A percentile compares a stretch with the other conserved stretches of the same genome.
Evolutionary conservation across 2,329 filamentous ascomycete species (phyloP).

Genomic region (Cordyceps pruinosa): DNA sequence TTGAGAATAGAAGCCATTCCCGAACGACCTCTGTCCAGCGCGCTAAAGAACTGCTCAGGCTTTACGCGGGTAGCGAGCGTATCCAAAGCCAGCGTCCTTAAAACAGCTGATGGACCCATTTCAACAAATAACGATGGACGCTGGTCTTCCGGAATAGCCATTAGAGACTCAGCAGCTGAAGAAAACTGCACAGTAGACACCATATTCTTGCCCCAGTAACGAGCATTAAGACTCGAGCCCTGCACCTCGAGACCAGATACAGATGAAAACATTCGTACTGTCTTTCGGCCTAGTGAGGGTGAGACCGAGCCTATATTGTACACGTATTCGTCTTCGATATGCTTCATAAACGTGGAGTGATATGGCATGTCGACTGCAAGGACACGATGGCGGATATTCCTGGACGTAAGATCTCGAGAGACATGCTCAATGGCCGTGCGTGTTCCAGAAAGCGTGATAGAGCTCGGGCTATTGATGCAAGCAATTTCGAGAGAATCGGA

Average conservation of each 20-base stretch:
- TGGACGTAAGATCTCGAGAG: slow-evolving; percentile 24
- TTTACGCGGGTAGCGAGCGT: neutral
- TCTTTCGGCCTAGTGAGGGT: neutral
- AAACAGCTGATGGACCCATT: slow-evolving; percentile 31
- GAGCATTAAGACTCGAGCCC: slow-evolving; percentile 22
- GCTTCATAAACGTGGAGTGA: slow-evolving; percentile 38
- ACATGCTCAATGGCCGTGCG: slow-evolving; percentile 25
- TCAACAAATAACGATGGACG: slow-evolving; percentile 33
- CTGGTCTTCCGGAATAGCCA: slow-evolving; percentile 20
- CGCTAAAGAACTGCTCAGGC: slow-evolving; percentile 20
- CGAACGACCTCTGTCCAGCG: slow-evolving; percentile 21
- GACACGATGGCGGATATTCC: slow-evolving; percentile 27
- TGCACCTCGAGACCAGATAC: slow-evolving; percentile 26
- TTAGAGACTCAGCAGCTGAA: slow-evolving; percentile 31
- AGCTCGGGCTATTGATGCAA: slow-evolving; percentile 38
- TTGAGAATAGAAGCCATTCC: slow-evolving; percentile 23
- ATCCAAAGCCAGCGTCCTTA: slow-evolving; percentile 32
- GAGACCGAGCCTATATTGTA: slow-evolving; percentile 21
- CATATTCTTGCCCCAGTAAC: slow-evolving; percentile 43
- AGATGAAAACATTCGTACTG: slow-evolving; percentile 35
- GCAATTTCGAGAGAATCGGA: slow-evolving; percentile 28
- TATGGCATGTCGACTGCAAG: slow-evolving; percentile 36
- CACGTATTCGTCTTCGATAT: slow-evolving; percentile 31
- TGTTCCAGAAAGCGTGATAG: slow-evolving; percentile 38
- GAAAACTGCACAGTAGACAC: slow-evolving; percentile 38